Evolutionary conservation across 1,284 basidiomycete genomes (phyloP).

Genomic region (Xerocomus subilludens): DNA sequence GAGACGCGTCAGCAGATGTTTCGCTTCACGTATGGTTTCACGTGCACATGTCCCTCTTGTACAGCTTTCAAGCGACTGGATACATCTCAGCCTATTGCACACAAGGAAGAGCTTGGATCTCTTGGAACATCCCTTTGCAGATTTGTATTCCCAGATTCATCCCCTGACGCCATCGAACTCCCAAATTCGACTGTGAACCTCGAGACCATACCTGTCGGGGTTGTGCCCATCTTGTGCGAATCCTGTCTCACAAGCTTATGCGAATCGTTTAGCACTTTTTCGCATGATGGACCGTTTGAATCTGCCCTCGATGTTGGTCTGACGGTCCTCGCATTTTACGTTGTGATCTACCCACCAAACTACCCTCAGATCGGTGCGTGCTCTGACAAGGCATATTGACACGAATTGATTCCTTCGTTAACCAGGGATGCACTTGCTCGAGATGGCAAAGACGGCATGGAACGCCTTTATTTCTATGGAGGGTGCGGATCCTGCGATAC

Average conservation of each 20-base stretch:
- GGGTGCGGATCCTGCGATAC: neutral
- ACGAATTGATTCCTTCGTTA: neutral
- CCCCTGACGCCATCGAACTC: constrained; percentile 34
- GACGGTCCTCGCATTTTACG: constrained; percentile 71
- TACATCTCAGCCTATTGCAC: constrained; percentile 32
- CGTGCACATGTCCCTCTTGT: constrained; percentile 71
- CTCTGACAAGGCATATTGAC: neutral
- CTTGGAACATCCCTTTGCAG: constrained; percentile 56
- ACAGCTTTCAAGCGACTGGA: constrained; percentile 56
- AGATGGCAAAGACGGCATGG: constrained; percentile 79
- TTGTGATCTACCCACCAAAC: constrained; percentile 72
- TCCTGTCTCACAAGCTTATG: constrained; percentile 69
- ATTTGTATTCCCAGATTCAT: constrained; percentile 53
- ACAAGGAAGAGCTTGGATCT: constrained; percentile 34
- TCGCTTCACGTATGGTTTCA: constrained; percentile 72
- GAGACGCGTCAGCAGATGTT: constrained; percentile 70
- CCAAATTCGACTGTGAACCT: constrained; percentile 46
- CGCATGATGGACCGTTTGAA: constrained; percentile 70
- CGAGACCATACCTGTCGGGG: constrained; percentile 55
- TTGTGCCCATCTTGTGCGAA: constrained; percentile 65
- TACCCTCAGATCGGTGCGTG: constrained; percentile 80
- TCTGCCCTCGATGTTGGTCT: constrained; percentile 66
- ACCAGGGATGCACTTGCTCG: constrained; percentile 76
- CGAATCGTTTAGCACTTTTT: constrained; percentile 69
- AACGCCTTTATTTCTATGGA: constrained; percentile 60